phyloP scores from a whole-genome alignment of 2,329 filamentous ascomycete genomes.

The Colletotrichum nymphaeae region DNA sequence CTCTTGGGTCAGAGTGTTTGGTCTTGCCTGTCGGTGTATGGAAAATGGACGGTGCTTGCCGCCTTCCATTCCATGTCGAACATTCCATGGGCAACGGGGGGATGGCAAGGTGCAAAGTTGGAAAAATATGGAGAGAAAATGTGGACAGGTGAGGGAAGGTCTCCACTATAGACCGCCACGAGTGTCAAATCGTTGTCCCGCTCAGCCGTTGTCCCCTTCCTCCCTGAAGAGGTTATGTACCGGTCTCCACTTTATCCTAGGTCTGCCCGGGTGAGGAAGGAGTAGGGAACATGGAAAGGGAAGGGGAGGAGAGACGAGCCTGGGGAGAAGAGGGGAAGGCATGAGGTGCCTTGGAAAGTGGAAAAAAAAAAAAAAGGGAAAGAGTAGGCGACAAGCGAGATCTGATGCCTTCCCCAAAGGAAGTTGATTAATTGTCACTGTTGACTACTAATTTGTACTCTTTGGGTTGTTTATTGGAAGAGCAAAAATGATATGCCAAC shows the following conservation, averaged over 20 bases:
- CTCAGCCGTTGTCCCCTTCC: conserved; percentile 7
- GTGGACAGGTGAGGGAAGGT: neutral
- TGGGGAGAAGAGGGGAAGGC: neutral
- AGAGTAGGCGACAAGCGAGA: neutral
- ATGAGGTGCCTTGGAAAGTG: no score
- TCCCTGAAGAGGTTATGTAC: neutral
- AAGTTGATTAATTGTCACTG: neutral
- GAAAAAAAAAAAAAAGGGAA: neutral
- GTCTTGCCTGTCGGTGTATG: no score
- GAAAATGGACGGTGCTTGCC: no score
- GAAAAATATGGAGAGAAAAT: conserved; percentile 22
- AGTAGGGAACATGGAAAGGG: neutral
- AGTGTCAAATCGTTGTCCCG: neutral
- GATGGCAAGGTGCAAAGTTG: conserved; percentile 18
- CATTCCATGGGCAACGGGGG: neutral
- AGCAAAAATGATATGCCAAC: neutral
- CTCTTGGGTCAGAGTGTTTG: no score
- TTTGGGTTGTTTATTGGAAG: neutral
- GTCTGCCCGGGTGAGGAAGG: neutral
- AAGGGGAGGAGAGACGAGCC: neutral
- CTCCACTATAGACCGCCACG: neutral
- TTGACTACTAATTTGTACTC: no score
- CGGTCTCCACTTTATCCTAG: neutral
- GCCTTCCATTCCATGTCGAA: neutral
- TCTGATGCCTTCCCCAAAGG: neutral